phyloP scores from a whole-genome alignment of 805 yeast species.

The Wickerhamiella brachini region DNA sequence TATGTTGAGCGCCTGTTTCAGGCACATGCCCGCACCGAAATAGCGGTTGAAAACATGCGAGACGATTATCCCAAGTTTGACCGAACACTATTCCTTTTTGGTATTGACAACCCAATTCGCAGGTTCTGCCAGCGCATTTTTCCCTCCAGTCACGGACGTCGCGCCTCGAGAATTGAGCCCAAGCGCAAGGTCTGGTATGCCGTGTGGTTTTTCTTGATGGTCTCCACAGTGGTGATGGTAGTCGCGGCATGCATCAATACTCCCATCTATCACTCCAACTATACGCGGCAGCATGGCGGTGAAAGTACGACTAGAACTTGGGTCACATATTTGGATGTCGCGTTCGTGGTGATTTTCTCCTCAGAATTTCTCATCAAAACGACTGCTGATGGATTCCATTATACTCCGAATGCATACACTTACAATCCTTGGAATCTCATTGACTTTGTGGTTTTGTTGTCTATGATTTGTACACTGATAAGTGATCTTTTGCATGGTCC shows the following conservation, averaged over 20 bases:
- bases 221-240: constrained; percentile 55
- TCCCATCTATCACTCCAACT: constrained; percentile 42
- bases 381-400: constrained; percentile 72
- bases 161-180: constrained; percentile 61
- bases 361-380: constrained; percentile 62
- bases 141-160: constrained; percentile 50
- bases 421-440: constrained; percentile 73
- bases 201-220: constrained; percentile 43
- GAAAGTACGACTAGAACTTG: constrained; percentile 34
- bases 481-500: constrained; percentile 31
- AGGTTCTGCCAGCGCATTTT: constrained; percentile 61
- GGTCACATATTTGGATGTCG: constrained; percentile 46
- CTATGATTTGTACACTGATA: constrained; percentile 67
- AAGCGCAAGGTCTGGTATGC: constrained; percentile 34
- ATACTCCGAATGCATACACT: constrained; percentile 73
- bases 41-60: constrained; percentile 31
- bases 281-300: constrained; percentile 6
- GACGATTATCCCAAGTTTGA: constrained; percentile 54
- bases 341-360: constrained; percentile 48
- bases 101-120: constrained; percentile 53
- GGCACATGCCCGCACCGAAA: constrained; percentile 29
- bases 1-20: constrained; percentile 13
- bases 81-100: constrained; percentile 48
- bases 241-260: constrained; percentile 66
- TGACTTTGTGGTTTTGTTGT: constrained; percentile 60